These are phyloP conservation scores for Gentiana straminea DNA, from an alignment of 257 asterid species.

Conservation along the genomic window DNA sequence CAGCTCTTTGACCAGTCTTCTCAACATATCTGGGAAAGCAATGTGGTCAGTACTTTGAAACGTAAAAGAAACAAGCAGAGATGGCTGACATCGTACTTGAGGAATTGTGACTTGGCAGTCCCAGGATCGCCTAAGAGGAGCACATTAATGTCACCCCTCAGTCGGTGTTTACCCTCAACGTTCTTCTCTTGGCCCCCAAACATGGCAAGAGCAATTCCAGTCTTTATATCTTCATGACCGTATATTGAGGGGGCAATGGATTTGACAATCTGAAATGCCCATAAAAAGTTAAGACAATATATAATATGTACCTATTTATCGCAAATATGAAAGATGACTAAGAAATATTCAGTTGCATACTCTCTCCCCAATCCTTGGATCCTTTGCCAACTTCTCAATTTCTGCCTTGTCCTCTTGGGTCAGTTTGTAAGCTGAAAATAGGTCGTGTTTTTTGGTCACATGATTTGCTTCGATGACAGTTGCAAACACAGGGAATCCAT, in stretches of 20 bases:
- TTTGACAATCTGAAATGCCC: slow-evolving; percentile 45
- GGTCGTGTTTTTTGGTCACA: slow-evolving; percentile 90
- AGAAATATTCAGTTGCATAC: slow-evolving; percentile 23
- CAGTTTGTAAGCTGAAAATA: slow-evolving; percentile 92
- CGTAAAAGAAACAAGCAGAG: slow-evolving; percentile 9
- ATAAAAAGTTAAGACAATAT: neutral
- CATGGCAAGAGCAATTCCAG: slow-evolving; percentile 96
- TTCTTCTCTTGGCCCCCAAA: slow-evolving; percentile 98
- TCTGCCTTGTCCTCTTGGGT: slow-evolving; percentile 98
- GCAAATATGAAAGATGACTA: neutral
- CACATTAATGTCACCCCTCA: slow-evolving; percentile 89
- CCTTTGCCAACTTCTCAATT: slow-evolving; percentile 90
- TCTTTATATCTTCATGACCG: slow-evolving; percentile 94
- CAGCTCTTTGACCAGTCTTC: slow-evolving; percentile 95
- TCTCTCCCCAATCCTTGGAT: slow-evolving; percentile 91
- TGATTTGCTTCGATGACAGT: slow-evolving; percentile 98
- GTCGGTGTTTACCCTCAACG: slow-evolving; percentile 88
- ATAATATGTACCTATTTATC: neutral
- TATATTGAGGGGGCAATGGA: slow-evolving; percentile 97
- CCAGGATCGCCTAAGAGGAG: slow-evolving; percentile 99
- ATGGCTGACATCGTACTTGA: slow-evolving; percentile 48
- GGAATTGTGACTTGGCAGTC: slow-evolving; percentile 97
- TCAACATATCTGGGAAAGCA: slow-evolving; percentile 60
- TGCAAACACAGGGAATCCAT: slow-evolving; percentile 99
- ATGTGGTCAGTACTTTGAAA: slow-evolving; percentile 9